Evolutionary conservation across 1,284 basidiomycete species (phyloP), one percentile per base, ranked within the genome.

Genomic region (Sphaerobolus stellatus): DNA sequence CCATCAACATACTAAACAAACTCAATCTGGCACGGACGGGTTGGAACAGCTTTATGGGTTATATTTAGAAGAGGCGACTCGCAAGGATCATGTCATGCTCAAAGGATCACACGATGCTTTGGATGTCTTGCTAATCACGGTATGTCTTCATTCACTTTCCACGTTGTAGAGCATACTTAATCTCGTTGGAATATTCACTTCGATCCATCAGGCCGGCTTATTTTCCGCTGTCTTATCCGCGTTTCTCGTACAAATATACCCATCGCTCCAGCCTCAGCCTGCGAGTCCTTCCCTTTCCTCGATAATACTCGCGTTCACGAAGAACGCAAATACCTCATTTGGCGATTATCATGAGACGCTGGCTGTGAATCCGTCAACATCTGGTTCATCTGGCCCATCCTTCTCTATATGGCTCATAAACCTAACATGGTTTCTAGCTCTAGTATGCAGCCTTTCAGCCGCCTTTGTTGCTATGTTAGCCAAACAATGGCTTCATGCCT

Each of bases 161-260:
- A 30, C 34, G 24, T 57, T 16, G n/a, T 24, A 18, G 20, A 9
- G 13, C 3, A 16, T 9, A 20, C n/a, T 18, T 6, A 18, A 24
- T n/a, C 8, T 40, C 8, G 36, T 45, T 41, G 14, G 25, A 14
- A 4, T 14, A 16, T 16, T 13, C 1, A 16, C 28, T 38, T 38
- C 8, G 38, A 29, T 48, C 28, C 29, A 11, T 2, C 40, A 76
- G 76, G 73, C 74, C 33, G 75, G 75, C 61, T 64, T 77, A 25
- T 77, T 78, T 55, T 76, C 76, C 11, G 75, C 75, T 1, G 73
- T 76, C 13, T 57, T 77, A 25, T 77, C 75, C 5, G 73, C 75
- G 1, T 77, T 77, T 63, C 69, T 77, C 31, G 71, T 75, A 18
- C 70, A 75, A 60, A 68, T 71, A 7, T 75, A 71, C 49, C 67